A percentile compares a stretch with the other conserved stretches of the same genome.
These are phyloP conservation scores for Ehretia macrophylla DNA, from an alignment of 257 asterid genomes.

Conservation along the genomic window DNA sequence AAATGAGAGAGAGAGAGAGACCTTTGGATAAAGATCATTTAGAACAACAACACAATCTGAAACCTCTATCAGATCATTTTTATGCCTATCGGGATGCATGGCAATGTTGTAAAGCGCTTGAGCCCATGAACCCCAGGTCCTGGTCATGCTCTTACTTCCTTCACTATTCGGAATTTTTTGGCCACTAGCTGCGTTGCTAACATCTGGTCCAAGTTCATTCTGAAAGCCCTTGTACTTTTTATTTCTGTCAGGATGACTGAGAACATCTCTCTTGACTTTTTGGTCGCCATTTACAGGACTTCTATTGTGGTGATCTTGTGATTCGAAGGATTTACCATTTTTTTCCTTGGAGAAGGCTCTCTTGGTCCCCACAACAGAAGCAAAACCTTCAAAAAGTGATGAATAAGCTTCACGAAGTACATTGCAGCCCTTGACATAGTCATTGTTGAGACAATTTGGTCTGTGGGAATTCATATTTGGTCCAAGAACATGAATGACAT, in stretches of 20 bases:
- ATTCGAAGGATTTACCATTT: slow-evolving; percentile 10
- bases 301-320: slow-evolving; percentile 17
- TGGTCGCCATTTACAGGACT: slow-evolving; percentile 31
- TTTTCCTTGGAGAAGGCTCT: slow-evolving; percentile 14
- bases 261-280: slow-evolving; percentile 50
- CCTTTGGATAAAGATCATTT: slow-evolving; percentile 94
- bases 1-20: slow-evolving; percentile 16
- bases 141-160: slow-evolving; percentile 24
- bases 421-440: slow-evolving; percentile 66
- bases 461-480: slow-evolving; percentile 94
- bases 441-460: slow-evolving; percentile 71
- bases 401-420: slow-evolving; percentile 79
- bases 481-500: slow-evolving; percentile 91
- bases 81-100: slow-evolving; percentile 65
- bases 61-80: slow-evolving; percentile 42
- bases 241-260: slow-evolving; percentile 32
- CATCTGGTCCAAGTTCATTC: slow-evolving; percentile 26
- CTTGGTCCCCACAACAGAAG: slow-evolving; percentile 36
- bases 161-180: slow-evolving; percentile 14
- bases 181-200: slow-evolving; percentile 15
- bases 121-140: slow-evolving; percentile 60
- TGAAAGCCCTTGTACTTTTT: slow-evolving; percentile 43
- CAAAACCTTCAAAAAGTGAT: slow-evolving; percentile 77
- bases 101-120: slow-evolving; percentile 71
- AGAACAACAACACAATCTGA: slow-evolving; percentile 67